These are phyloP conservation scores for Phytophthora sp. DNA, from an alignment of 352 stramenopile genomes.

Conservation along the genomic window DNA sequence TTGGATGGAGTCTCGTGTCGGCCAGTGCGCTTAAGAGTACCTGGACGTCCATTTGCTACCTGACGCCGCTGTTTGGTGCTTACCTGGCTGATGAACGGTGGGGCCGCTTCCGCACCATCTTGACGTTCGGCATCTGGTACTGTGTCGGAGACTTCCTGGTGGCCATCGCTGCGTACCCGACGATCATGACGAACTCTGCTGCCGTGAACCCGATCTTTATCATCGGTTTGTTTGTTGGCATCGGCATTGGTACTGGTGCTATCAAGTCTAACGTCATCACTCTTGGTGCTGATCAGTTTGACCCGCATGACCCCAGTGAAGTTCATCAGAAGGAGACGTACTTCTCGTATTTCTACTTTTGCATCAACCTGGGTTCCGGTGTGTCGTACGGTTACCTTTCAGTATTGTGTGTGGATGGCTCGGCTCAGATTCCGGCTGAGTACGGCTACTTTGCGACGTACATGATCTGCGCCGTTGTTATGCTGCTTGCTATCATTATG, in stretches of 20 bases:
- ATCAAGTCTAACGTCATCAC: conserved; percentile 71
- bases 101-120: conserved; percentile 61
- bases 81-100: conserved; percentile 65
- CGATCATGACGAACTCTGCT: conserved; percentile 34
- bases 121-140: conserved; percentile 65
- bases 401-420: conserved; percentile 75
- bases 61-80: conserved; percentile 55
- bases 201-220: conserved; percentile 52
- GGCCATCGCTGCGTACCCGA: conserved; percentile 47
- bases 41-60: conserved; percentile 66
- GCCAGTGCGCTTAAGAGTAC: conserved; percentile 61
- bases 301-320: conserved; percentile 48
- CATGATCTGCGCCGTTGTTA: conserved; percentile 54
- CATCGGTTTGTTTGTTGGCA: conserved; percentile 49
- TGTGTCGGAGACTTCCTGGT: conserved; percentile 56
- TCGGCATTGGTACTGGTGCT: conserved; percentile 47
- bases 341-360: conserved; percentile 87
- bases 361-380: conserved; percentile 70
- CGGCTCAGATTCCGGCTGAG: conserved; percentile 59
- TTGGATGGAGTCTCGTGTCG: conserved; percentile 57
- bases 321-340: conserved; percentile 62
- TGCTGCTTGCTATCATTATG: conserved; percentile 42
- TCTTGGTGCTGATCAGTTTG: conserved; percentile 63
- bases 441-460: conserved; percentile 86
- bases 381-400: conserved; percentile 82